Conservation (phyloP, 352 stramenopile species). For the Phytopythium sindhum region DNA sequence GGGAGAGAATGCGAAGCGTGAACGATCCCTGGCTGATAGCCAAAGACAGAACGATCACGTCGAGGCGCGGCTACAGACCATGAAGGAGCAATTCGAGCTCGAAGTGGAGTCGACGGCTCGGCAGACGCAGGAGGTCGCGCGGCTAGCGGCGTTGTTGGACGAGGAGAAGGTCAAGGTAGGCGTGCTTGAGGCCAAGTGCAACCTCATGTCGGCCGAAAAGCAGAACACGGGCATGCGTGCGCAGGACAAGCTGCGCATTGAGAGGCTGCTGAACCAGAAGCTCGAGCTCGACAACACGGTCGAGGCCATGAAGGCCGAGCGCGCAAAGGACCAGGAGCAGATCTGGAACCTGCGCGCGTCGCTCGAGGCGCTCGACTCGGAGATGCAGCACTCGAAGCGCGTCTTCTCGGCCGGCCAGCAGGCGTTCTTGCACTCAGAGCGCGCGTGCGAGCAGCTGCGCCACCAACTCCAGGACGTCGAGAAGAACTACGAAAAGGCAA, state of each 20-base stretch:
- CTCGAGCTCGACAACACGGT: constrained; percentile 65
- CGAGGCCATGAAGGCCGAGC: constrained; percentile 51
- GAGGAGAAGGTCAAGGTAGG: constrained; percentile 59
- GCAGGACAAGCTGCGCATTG: constrained; percentile 79
- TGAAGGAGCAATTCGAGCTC: constrained; percentile 65
- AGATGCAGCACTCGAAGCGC: constrained; percentile 79
- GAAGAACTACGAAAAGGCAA: constrained; percentile 73
- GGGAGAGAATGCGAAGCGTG: constrained; percentile 32
- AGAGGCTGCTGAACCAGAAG: constrained; percentile 75
- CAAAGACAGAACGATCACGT: constrained; percentile 45
- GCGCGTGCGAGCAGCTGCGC: constrained; percentile 64
- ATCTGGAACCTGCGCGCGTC: constrained; percentile 63
- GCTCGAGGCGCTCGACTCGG: constrained; percentile 63
- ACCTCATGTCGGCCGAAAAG: constrained; percentile 63
- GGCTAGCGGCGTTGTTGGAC: constrained; percentile 36
- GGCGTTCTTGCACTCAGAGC: constrained; percentile 69
- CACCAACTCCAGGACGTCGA: constrained; percentile 64
- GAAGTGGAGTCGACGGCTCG: constrained; percentile 42
- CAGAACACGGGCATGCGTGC: constrained; percentile 73
- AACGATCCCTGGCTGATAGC: constrained; percentile 49
- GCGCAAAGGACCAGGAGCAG: constrained; percentile 63
- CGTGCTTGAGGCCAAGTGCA: constrained; percentile 66
- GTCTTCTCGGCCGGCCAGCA: constrained; percentile 77
- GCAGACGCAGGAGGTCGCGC: constrained; percentile 37
- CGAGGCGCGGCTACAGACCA: constrained; percentile 42